Percentiles rank a stretch among this genome's conserved stretches.
Conservation (phyloP, 495 filamentous ascomycete genomes). For the Podospora bellae-mahoneyi region DNA sequence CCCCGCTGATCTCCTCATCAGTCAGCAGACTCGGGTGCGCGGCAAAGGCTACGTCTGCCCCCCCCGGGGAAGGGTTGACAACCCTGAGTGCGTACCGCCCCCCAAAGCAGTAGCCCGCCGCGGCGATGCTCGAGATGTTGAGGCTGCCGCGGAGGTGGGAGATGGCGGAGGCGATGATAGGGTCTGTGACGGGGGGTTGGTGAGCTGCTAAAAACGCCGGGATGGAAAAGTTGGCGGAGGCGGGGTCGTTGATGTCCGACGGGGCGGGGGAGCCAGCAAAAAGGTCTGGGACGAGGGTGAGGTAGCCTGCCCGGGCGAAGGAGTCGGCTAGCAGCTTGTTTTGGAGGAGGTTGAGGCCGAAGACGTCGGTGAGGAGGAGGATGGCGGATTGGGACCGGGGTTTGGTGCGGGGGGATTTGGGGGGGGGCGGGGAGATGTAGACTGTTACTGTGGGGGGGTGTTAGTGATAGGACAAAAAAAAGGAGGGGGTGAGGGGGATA, state of each 20-base stretch:
- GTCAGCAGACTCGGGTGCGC: constrained; percentile 70
- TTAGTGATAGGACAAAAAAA: neutral
- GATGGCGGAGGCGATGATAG: constrained; percentile 58
- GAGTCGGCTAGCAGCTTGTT: constrained; percentile 71
- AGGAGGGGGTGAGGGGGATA: neutral
- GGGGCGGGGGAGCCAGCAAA: constrained; percentile 59
- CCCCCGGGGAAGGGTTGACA: constrained; percentile 16
- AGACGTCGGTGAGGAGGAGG: constrained; percentile 57
- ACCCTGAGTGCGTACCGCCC: constrained; percentile 45
- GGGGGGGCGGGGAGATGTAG: constrained; percentile 41
- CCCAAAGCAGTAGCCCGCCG: constrained; percentile 63
- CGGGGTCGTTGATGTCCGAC: constrained; percentile 48
- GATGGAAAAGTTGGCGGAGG: constrained; percentile 43
- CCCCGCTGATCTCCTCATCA: constrained; percentile 59
- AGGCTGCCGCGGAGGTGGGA: constrained; percentile 55
- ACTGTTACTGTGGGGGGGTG: constrained; percentile 30
- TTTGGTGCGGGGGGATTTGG: constrained; percentile 26
- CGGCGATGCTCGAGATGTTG: constrained; percentile 60
- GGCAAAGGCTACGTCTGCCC: constrained; percentile 57
- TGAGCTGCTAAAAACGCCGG: constrained; percentile 54
- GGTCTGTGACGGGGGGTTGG: constrained; percentile 54
- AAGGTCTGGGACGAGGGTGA: constrained; percentile 70
- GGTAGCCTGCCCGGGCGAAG: constrained; percentile 72
- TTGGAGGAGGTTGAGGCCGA: constrained; percentile 58
- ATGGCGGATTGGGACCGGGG: constrained; percentile 45